A percentile compares a stretch with the other conserved stretches of the same genome.
These are phyloP conservation scores for Botrytis paeoniae DNA, from an alignment of 2,329 filamentous ascomycete species.

Conservation along the genomic window DNA sequence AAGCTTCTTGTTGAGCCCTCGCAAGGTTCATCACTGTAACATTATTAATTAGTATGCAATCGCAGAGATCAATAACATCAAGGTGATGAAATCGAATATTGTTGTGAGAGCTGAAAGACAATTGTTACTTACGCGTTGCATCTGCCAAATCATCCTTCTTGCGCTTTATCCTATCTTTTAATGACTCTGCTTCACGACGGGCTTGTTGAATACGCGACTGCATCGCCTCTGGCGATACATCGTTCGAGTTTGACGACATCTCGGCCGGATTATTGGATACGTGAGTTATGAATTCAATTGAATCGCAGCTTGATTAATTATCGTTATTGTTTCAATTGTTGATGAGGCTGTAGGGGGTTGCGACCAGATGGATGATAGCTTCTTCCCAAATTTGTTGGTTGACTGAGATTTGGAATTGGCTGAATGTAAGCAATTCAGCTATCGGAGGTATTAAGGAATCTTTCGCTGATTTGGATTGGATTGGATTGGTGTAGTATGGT, in stretches of 20 bases:
- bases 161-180: slow-evolving; percentile 98
- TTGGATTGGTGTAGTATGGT: background rate
- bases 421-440: slow-evolving; percentile 22
- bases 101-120: slow-evolving; percentile 4
- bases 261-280: slow-evolving; percentile 22
- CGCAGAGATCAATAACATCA: background rate
- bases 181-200: slow-evolving; percentile 92
- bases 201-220: slow-evolving; percentile 91
- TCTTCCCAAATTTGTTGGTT: slow-evolving; percentile 24
- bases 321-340: slow-evolving; percentile 9
- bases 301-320: slow-evolving; percentile 12
- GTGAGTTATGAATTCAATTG: slow-evolving; percentile 23
- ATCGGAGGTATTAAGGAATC: slow-evolving; percentile 16
- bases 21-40: slow-evolving; percentile 82
- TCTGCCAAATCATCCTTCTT: slow-evolving; percentile 99
- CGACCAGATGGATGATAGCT: slow-evolving; percentile 33
- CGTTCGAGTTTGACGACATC: slow-evolving; percentile 47
- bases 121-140: slow-evolving; percentile 76
- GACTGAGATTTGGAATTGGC: slow-evolving; percentile 13
- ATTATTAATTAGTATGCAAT: slow-evolving; percentile 25
- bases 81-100: background rate
- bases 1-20: slow-evolving; percentile 84
- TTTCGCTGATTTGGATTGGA: background rate
- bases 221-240: slow-evolving; percentile 73
- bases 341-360: slow-evolving; percentile 27